Evolutionary conservation across 2,329 filamentous ascomycete genomes (phyloP).

Genomic region (Hypoxylon sp.): DNA sequence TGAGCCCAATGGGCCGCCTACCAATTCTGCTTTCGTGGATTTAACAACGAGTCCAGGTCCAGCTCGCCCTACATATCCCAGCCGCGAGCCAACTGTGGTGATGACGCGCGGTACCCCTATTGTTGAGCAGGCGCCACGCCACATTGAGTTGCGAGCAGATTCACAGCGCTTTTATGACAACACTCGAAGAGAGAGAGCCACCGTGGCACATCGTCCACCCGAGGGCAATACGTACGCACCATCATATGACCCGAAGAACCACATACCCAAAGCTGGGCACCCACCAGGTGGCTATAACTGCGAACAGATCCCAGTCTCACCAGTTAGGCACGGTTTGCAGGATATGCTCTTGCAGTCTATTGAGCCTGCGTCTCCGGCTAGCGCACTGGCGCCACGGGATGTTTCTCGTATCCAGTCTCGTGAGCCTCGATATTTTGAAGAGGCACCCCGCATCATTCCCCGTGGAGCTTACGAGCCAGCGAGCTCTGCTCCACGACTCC

Average conservation of each 20-base stretch:
- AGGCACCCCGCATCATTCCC: constrained; percentile 36
- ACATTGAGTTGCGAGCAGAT: constrained; percentile 23
- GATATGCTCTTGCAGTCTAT: constrained; percentile 46
- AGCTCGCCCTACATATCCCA: constrained; percentile 13
- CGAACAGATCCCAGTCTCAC: constrained; percentile 36
- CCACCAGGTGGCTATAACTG: constrained; percentile 19
- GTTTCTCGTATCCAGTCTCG: constrained; percentile 25
- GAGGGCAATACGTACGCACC: constrained; percentile 21
- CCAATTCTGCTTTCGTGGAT: constrained; percentile 31
- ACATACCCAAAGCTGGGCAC: constrained; percentile 47
- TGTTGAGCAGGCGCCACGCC: constrained; percentile 22
- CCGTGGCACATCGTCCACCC: constrained; percentile 14
- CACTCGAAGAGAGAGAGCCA: constrained; percentile 12
- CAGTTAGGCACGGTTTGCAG: constrained; percentile 42
- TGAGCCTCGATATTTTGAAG: constrained; percentile 34
- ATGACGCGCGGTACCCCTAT: constrained; percentile 16
- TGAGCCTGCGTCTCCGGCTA: constrained; percentile 43
- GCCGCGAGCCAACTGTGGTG: constrained; percentile 28
- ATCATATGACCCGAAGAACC: constrained; percentile 37
- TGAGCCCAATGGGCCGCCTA: constrained; percentile 28
- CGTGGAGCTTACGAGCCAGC: constrained; percentile 32
- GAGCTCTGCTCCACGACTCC: constrained; percentile 25
- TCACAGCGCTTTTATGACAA: constrained; percentile 9
- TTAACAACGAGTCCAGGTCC: constrained; percentile 35
- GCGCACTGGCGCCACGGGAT: constrained; percentile 18